Conservation (phyloP, 371 early-diverging fungal species). For the Blakeslea trispora region DNA sequence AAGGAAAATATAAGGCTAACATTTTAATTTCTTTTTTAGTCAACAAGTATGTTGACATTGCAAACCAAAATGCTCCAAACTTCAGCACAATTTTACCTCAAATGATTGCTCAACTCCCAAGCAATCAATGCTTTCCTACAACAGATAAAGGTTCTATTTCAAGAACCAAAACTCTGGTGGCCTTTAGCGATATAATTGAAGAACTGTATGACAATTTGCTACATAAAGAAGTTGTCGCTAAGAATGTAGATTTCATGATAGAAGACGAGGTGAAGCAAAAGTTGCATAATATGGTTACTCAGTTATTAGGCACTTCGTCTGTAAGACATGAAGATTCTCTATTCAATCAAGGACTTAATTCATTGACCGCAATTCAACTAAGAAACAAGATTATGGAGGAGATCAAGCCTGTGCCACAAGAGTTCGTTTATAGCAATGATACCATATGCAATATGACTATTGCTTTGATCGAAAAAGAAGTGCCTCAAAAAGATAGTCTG, state of each 20-base stretch:
- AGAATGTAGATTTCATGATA: background rate
- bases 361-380: slow-evolving; percentile 15
- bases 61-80: slow-evolving; percentile 32
- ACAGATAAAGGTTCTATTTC: slow-evolving; percentile 29
- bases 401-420: slow-evolving; percentile 27
- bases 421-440: slow-evolving; percentile 34
- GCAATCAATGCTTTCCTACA: slow-evolving; percentile 11
- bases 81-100: slow-evolving; percentile 32
- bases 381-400: slow-evolving; percentile 14
- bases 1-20: no score
- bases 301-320: background rate
- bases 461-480: background rate
- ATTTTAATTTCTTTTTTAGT: no score
- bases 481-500: background rate
- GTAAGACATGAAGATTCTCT: slow-evolving; percentile 8
- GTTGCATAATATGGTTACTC: background rate
- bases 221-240: background rate
- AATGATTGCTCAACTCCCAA: slow-evolving; percentile 35
- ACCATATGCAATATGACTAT: slow-evolving; percentile 18
- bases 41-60: slow-evolving; percentile 22
- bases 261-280: background rate
- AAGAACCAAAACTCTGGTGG: slow-evolving; percentile 9
- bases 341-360: slow-evolving; percentile 21
- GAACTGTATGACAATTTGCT: slow-evolving; percentile 22
- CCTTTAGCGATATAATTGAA: slow-evolving; percentile 16